Conservation (phyloP, 305 asterid genomes). For the Fraxinus ornus region DNA sequence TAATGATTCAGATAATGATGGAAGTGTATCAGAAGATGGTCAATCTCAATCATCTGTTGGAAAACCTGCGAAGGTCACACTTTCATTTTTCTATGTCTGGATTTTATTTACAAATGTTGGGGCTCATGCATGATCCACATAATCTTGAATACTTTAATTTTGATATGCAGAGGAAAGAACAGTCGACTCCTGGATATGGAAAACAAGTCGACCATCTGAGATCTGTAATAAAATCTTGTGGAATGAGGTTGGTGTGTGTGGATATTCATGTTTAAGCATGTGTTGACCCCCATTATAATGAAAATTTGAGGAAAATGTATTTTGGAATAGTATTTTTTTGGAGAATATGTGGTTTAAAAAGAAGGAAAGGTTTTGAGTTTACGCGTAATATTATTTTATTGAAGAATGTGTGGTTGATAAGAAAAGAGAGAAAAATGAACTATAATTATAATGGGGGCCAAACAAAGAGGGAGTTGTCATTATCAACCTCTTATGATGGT, state of each 20-base stretch:
- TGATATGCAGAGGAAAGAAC: constrained; percentile 58
- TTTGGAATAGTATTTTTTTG: no score
- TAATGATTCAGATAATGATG: constrained; percentile 42
- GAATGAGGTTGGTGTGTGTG: constrained; percentile 70
- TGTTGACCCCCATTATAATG: no score
- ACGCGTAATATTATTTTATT: no score
- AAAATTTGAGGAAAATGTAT: no score
- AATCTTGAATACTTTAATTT: constrained; percentile 19
- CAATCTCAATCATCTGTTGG: constrained; percentile 48
- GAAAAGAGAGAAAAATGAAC: no score
- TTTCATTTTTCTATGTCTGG: constrained; percentile 2
- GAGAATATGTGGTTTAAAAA: no score
- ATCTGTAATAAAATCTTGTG: constrained; percentile 87
- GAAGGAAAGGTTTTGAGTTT: no score
- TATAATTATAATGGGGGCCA: no score
- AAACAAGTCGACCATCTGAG: constrained; percentile 74
- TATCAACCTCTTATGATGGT: constrained; percentile 19
- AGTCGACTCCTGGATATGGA: constrained; percentile 58
- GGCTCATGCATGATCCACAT: background rate
- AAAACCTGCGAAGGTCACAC: constrained; percentile 51
- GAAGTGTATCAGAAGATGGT: constrained; percentile 58
- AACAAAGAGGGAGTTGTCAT: constrained; percentile 4
- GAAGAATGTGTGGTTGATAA: no score
- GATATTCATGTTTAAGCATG: background rate
- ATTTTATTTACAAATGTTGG: background rate